Conservation (phyloP, 2,329 filamentous ascomycete genomes). For the Apiospora saccharicola region DNA sequence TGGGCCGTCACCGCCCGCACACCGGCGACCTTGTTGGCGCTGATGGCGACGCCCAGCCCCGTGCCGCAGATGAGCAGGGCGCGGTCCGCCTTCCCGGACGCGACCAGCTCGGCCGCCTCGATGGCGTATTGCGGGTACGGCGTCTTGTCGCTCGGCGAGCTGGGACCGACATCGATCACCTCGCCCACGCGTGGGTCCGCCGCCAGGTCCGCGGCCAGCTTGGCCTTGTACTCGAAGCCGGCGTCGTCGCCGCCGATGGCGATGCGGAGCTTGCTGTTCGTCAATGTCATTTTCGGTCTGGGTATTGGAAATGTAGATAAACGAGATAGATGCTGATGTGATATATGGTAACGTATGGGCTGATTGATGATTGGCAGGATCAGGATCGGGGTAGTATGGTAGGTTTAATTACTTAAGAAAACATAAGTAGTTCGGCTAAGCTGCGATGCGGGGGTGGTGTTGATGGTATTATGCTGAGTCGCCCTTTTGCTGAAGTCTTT, state of each 20-base stretch:
- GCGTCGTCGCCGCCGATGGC: constrained; percentile 58
- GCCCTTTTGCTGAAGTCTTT: not conserved
- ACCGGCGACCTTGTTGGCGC: constrained; percentile 82
- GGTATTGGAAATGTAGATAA: no score
- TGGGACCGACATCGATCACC: constrained; percentile 76
- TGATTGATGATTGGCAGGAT: not conserved
- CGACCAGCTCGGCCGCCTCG: constrained; percentile 68
- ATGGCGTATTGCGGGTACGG: constrained; percentile 81
- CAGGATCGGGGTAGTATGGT: not conserved
- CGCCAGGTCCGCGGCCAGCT: constrained; percentile 74
- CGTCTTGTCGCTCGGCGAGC: constrained; percentile 71
- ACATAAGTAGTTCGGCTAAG: not conserved
- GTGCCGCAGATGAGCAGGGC: constrained; percentile 84
- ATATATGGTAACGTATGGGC: not conserved
- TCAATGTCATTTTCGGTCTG: not conserved
- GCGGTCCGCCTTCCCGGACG: constrained; percentile 70
- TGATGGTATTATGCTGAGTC: not conserved
- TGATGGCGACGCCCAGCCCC: constrained; percentile 81
- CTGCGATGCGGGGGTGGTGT: constrained; percentile 10
- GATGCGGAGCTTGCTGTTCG: constrained; percentile 20
- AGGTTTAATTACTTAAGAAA: not conserved
- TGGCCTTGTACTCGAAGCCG: constrained; percentile 77
- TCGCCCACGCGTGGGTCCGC: constrained; percentile 68
- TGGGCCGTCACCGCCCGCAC: constrained; percentile 84
- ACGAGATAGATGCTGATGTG: not conserved